These are phyloP conservation scores for Torrubiella hemipterigena DNA, from an alignment of 2,329 filamentous ascomycete species.

Conservation along the genomic window DNA sequence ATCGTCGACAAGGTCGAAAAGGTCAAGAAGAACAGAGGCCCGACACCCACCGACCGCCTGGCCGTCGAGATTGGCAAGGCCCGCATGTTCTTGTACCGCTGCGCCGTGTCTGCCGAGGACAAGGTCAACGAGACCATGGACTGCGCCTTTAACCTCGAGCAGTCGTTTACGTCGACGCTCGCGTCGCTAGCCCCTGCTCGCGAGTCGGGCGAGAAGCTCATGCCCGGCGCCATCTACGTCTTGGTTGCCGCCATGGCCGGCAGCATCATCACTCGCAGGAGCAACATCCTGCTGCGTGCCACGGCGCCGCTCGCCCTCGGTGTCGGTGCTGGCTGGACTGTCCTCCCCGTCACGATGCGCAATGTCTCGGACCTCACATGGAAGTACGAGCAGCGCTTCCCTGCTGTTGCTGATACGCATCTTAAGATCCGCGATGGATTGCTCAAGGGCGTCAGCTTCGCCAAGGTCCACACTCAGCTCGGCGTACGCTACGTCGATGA, in stretches of 20 bases:
- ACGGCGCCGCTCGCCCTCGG: slow-evolving; percentile 69
- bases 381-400: slow-evolving; percentile 86
- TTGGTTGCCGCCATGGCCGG: slow-evolving; percentile 91
- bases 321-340: slow-evolving; percentile 68
- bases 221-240: slow-evolving; percentile 86
- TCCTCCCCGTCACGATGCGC: slow-evolving; percentile 79
- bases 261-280: slow-evolving; percentile 79
- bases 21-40: slow-evolving; percentile 27
- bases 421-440: slow-evolving; percentile 57
- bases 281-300: slow-evolving; percentile 71
- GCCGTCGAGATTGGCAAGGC: slow-evolving; percentile 69
- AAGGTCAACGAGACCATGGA: slow-evolving; percentile 74
- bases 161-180: slow-evolving; percentile 79
- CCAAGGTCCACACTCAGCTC: slow-evolving; percentile 61
- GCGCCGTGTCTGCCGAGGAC: slow-evolving; percentile 66
- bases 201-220: slow-evolving; percentile 75
- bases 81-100: slow-evolving; percentile 68
- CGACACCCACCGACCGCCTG: slow-evolving; percentile 81
- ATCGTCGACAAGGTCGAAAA: slow-evolving; percentile 15
- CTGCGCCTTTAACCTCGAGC: slow-evolving; percentile 72
- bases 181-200: slow-evolving; percentile 78
- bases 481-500: slow-evolving; percentile 64
- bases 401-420: slow-evolving; percentile 73
- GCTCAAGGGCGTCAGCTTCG: slow-evolving; percentile 58
- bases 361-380: slow-evolving; percentile 81